Conservation (phyloP, 495 filamentous ascomycete genomes). For the Daldinia decipiens region DNA sequence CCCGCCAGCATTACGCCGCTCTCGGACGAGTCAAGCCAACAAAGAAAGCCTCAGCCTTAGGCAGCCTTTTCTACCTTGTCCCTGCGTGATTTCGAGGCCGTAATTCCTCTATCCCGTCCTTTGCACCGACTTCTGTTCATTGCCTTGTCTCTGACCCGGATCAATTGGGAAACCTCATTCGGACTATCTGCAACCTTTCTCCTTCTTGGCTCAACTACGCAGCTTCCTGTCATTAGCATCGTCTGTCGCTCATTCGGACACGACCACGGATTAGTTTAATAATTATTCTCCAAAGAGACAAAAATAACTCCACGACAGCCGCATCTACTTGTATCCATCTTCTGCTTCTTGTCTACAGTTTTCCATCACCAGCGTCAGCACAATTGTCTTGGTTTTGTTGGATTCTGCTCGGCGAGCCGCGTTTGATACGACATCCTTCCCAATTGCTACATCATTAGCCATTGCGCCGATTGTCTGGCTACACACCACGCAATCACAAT, state of each 20-base stretch:
- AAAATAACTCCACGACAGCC: constrained; percentile 19
- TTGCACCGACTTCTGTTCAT: constrained; percentile 29
- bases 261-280: constrained; percentile 41
- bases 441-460: constrained; percentile 43
- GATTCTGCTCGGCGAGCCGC: constrained; percentile 37
- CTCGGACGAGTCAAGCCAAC: constrained; percentile 40
- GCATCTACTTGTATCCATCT: constrained; percentile 38
- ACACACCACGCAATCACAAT: constrained; percentile 19
- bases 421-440: constrained; percentile 50
- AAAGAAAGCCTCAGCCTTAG: constrained; percentile 39
- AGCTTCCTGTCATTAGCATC: constrained; percentile 37
- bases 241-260: constrained; percentile 45
- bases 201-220: constrained; percentile 50
- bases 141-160: constrained; percentile 20
- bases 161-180: constrained; percentile 33
- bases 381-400: constrained; percentile 41
- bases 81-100: constrained; percentile 31
- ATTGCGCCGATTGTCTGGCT: constrained; percentile 27
- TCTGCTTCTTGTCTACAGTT: constrained; percentile 49
- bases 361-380: constrained; percentile 28
- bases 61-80: constrained; percentile 19
- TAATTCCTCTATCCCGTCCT: constrained; percentile 24
- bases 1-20: constrained; percentile 28
- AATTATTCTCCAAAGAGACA: constrained; percentile 34
- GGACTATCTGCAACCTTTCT: constrained; percentile 40